phyloP scores from a whole-genome alignment of 2,329 filamentous ascomycete species.

The Penicillium sp. region DNA sequence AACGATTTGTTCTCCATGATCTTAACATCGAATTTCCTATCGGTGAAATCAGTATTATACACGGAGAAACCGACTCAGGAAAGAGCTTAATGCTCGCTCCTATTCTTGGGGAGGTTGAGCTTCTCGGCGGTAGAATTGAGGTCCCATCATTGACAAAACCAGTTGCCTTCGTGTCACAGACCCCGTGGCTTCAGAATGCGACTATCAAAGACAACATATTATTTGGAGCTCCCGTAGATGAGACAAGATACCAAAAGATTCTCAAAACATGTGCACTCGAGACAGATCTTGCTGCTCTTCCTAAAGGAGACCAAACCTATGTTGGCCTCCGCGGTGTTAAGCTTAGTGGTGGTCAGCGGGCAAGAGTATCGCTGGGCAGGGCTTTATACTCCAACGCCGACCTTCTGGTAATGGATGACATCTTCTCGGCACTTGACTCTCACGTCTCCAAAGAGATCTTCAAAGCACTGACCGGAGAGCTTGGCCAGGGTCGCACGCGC shows the following conservation, averaged over 20 bases:
- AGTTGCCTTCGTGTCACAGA: conserved; percentile 72
- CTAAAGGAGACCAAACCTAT: neutral
- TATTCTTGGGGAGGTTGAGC: neutral
- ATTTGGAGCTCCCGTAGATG: conserved; percentile 68
- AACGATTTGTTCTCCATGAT: conserved; percentile 33
- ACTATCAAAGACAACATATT: conserved; percentile 74
- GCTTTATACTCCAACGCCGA: neutral
- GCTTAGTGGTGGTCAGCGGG: neutral
- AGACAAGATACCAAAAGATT: conserved; percentile 66
- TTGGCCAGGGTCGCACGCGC: neutral
- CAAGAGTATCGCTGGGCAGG: neutral
- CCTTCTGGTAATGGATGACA: neutral
- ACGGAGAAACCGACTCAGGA: conserved; percentile 73
- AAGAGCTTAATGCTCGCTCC: conserved; percentile 73
- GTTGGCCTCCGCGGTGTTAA: neutral
- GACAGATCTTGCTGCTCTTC: conserved; percentile 56
- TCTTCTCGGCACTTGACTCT: neutral
- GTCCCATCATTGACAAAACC: neutral
- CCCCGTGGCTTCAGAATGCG: conserved; percentile 79
- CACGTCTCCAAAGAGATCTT: neutral
- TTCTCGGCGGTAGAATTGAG: neutral
- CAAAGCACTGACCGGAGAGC: neutral
- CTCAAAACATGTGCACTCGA: conserved; percentile 69
- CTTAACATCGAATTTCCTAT: conserved; percentile 66
- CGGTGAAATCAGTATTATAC: conserved; percentile 70